phyloP scores from a whole-genome alignment of 1,139 yeast species.

The Lodderomyces elongisporus region DNA sequence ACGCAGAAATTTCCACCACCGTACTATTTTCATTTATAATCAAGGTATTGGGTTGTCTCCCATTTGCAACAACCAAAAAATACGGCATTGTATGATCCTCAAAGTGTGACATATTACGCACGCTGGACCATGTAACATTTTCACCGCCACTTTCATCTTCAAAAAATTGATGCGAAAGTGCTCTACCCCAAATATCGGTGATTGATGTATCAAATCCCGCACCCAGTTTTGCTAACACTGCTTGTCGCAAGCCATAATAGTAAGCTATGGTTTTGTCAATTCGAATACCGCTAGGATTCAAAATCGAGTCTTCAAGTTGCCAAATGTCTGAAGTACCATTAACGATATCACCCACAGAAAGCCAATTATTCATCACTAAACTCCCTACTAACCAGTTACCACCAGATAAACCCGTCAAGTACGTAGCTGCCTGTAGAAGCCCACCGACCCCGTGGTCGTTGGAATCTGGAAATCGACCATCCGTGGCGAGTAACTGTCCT shows the following conservation, averaged over 20 bases:
- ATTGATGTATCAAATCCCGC: slow-evolving; percentile 36
- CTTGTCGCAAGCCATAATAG: slow-evolving; percentile 25
- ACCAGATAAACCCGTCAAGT: slow-evolving; percentile 41
- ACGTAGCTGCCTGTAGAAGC: slow-evolving; percentile 33
- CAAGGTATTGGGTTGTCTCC: slow-evolving; percentile 32
- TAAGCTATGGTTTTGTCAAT: slow-evolving; percentile 30
- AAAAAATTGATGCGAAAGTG: slow-evolving; percentile 36
- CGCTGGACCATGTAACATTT: slow-evolving; percentile 36
- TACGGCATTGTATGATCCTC: slow-evolving; percentile 35
- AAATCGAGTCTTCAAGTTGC: slow-evolving; percentile 36
- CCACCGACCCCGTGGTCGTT: slow-evolving; percentile 34
- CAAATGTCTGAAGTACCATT: slow-evolving; percentile 26
- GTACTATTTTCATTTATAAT: slow-evolving; percentile 37
- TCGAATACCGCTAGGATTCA: slow-evolving; percentile 31
- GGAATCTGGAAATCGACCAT: slow-evolving; percentile 26
- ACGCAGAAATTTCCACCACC: slow-evolving; percentile 38
- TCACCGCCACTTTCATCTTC: slow-evolving; percentile 20
- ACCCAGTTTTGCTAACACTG: slow-evolving; percentile 27
- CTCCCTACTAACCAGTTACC: slow-evolving; percentile 43
- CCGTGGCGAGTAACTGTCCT: slow-evolving; percentile 36
- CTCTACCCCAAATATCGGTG: slow-evolving; percentile 45
- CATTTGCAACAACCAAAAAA: slow-evolving; percentile 38
- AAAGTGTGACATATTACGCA: slow-evolving; percentile 25
- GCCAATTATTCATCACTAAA: slow-evolving; percentile 34
- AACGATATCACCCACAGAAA: slow-evolving; percentile 32